A percentile compares a stretch with the other conserved stretches of the same genome.
These are phyloP conservation scores for Miamiensis avidus DNA, from an alignment of 169 alveolate genomes.

Conservation along the genomic window DNA sequence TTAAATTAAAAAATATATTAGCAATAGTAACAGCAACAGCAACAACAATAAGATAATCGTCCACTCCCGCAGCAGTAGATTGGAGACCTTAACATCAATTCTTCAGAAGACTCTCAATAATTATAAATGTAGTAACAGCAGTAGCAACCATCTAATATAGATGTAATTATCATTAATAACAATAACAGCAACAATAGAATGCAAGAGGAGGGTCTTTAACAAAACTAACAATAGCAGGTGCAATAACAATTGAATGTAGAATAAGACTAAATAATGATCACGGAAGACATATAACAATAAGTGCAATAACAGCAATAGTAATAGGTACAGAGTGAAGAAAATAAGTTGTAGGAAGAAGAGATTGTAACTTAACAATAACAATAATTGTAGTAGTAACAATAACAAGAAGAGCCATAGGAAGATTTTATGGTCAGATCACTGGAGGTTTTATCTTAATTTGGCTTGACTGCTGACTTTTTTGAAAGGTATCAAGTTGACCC, in stretches of 20 bases:
- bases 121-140: too few species aligned
- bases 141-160: too few species aligned
- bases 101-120: too few species aligned
- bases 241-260: not conserved
- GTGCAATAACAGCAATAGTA: not conserved
- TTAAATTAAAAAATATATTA: too few species aligned
- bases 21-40: too few species aligned
- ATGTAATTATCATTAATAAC: too few species aligned
- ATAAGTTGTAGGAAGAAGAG: not conserved
- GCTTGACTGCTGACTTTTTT: constrained; percentile 3
- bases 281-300: not conserved
- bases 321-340: not conserved
- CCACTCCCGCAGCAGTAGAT: too few species aligned
- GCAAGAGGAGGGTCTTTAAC: too few species aligned
- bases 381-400: not conserved
- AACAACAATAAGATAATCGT: too few species aligned
- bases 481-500: constrained; percentile 27
- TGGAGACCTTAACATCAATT: too few species aligned
- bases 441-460: not conserved
- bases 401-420: not conserved
- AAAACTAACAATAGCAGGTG: not conserved
- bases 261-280: not conserved
- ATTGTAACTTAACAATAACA: too few species aligned
- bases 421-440: constrained; percentile 19
- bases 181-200: too few species aligned